Evolutionary conservation across 2,329 filamentous ascomycete species (phyloP), one percentile per base, ranked within the genome.

Genomic region (Thelonectria olida): DNA sequence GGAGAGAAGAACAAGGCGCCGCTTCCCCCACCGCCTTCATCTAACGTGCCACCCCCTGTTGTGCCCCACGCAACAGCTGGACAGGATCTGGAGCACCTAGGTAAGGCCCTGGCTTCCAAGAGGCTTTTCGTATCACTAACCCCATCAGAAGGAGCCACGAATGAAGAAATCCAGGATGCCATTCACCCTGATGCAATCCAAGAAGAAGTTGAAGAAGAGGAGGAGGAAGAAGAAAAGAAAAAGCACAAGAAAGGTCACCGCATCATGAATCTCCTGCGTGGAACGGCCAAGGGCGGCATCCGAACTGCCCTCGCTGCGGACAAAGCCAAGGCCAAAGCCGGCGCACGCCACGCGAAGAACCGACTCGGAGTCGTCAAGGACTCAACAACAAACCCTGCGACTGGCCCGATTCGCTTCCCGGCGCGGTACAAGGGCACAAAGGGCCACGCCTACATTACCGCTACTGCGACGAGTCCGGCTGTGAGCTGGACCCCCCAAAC

Each of bases 1-100:
- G 92, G 92, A 39, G 93, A 96, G 76, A 87, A 86, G 10, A 94
- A 94, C 77, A 91, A 91, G 66, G 89, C 91, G 0, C 93, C 93
- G 0, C 77, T 96, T 0, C 92, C 92, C 0, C 88, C 85, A 0
- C 83, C 84, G 0, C 82, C 82, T 0, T 65, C 70, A 0, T 73
- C 75, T 3, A 70, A 73, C 19, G 69, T 72, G 0, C 73, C 78
- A 0, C 80, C 82, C 0, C 74, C 79, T 0, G 69, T 78, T 2
- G 65, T 75, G 22, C 75, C 82, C 1, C 80, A 85, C 28, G 78
- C 81, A 2, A 80, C 82, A 8, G 80, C 79, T 1, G 79, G 76
- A 3, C 74, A 77, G n/a, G 65, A 73, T 7, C 59, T 78, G 3
- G 73, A 76, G 1, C 69, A 77, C 57, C 50, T 79, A 27, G 77